A percentile compares a stretch with the other conserved stretches of the same genome.
These are phyloP conservation scores for Zizania palustris DNA, from an alignment of 202 grass and related monocot species.

Conservation along the genomic window DNA sequence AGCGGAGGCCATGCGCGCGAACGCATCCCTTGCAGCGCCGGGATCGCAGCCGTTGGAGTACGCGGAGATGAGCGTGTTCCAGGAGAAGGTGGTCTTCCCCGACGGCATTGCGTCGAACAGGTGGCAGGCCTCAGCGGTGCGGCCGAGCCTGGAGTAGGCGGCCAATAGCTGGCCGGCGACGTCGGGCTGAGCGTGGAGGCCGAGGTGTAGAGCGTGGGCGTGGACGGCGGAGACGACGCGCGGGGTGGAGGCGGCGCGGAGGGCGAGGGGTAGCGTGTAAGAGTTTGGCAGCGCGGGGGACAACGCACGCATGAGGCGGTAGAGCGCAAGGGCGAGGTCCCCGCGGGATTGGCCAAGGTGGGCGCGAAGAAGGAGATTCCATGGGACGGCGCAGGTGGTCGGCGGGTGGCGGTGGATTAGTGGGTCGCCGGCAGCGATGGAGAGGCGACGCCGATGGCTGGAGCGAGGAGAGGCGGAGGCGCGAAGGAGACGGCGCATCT, in stretches of 20 bases:
- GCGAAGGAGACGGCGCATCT: slow-evolving; percentile 27
- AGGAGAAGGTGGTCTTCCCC: slow-evolving; percentile 44
- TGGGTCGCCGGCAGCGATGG: slow-evolving; percentile 16
- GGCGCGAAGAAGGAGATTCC: slow-evolving; percentile 57
- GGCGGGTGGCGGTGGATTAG: slow-evolving; percentile 6
- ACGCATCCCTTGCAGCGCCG: slow-evolving; percentile 18
- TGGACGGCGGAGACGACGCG: slow-evolving; percentile 41
- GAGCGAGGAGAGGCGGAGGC: background rate
- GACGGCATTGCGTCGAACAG: slow-evolving; percentile 63
- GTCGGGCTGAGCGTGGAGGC: slow-evolving; percentile 50
- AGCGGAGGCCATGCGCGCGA: slow-evolving; percentile 37
- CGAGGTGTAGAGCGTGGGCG: slow-evolving; percentile 44
- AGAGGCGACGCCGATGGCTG: slow-evolving; percentile 8
- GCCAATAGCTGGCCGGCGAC: slow-evolving; percentile 53
- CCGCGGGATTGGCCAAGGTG: slow-evolving; percentile 40
- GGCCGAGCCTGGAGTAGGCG: slow-evolving; percentile 47
- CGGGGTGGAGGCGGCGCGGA: slow-evolving; percentile 29
- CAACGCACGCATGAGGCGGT: slow-evolving; percentile 54
- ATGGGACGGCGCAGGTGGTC: slow-evolving; percentile 34
- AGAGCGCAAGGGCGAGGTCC: slow-evolving; percentile 45
- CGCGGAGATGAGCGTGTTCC: slow-evolving; percentile 67
- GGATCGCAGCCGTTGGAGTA: slow-evolving; percentile 48
- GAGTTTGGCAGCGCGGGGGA: slow-evolving; percentile 43
- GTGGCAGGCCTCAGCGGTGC: slow-evolving; percentile 22
- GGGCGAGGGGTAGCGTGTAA: slow-evolving; percentile 63